Evolutionary conservation across 805 yeast genomes (phyloP).

Genomic region (Lipomyces yamanashiensis): DNA sequence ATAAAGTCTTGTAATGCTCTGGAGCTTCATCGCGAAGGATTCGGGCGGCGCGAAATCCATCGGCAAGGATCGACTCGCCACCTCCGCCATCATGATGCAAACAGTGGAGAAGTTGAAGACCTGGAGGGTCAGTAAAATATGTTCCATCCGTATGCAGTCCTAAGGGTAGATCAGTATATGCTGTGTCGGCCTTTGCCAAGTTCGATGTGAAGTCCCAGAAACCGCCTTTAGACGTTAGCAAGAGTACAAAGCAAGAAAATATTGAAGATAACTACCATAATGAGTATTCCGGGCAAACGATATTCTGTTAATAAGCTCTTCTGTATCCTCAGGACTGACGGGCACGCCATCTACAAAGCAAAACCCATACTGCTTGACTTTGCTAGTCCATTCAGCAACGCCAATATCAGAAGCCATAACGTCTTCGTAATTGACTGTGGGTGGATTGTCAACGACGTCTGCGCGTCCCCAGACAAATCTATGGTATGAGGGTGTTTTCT

Average conservation of each 20-base stretch:
- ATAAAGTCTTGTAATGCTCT: slow-evolving; percentile 56
- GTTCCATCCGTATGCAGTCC: slow-evolving; percentile 75
- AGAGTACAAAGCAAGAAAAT: not conserved
- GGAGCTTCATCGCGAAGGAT: slow-evolving; percentile 54
- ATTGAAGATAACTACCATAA: slow-evolving; percentile 48
- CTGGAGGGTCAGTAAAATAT: slow-evolving; percentile 75
- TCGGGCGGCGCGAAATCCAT: slow-evolving; percentile 65
- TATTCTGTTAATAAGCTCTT: slow-evolving; percentile 59
- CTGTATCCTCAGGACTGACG: slow-evolving; percentile 61
- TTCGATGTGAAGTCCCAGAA: slow-evolving; percentile 80
- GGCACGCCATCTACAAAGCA: slow-evolving; percentile 66
- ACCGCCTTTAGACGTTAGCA: slow-evolving; percentile 50
- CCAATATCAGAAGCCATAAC: slow-evolving; percentile 54
- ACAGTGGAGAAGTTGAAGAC: slow-evolving; percentile 69
- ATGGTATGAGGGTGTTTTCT: slow-evolving; percentile 43
- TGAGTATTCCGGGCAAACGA: slow-evolving; percentile 70
- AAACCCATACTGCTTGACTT: slow-evolving; percentile 62
- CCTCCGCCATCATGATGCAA: slow-evolving; percentile 64
- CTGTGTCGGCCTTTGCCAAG: slow-evolving; percentile 68
- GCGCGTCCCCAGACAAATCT: slow-evolving; percentile 39
- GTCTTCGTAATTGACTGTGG: slow-evolving; percentile 54
- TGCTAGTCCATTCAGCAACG: slow-evolving; percentile 59
- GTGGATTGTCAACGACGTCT: slow-evolving; percentile 50
- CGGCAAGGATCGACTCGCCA: slow-evolving; percentile 69
- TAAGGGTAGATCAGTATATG: slow-evolving; percentile 69